Base-by-base conservation (phyloP, 2,329 filamentous ascomycete species). In the Onygena corvina region DNA sequence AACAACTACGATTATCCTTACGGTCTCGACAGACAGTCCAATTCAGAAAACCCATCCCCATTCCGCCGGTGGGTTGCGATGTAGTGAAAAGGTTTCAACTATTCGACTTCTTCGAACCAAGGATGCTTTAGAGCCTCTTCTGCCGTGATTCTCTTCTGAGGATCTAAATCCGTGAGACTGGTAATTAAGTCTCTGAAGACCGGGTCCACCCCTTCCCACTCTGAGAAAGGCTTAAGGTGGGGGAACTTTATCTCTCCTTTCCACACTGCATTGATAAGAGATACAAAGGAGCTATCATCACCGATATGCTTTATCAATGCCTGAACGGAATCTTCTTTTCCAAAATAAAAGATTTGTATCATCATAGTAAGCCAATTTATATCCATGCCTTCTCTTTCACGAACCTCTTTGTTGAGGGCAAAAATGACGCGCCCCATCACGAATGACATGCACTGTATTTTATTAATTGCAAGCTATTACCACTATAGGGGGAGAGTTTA, bases 361-460 rank as follows among this genome's bases (percentile, higher is more conserved):
- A 25, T 11, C 11, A 42, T 20, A 42, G 27, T n/a, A 20, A 40
- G 25, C 9, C 2, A 11, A 7, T 42, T 20, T n/a, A 14, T n/a
- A 2, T 27, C 21, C 21, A 42, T 23, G 9, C 38, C 35, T n/a
- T n/a, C n/a, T n/a, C n/a, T n/a, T 21, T 42, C 21, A 7, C 21
- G 21, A 14, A 27, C 11, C 38, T 27, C 27, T 42, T 4, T 12
- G 9, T 29, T 23, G 7, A 42, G 20, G 14, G 36, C 36, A n/a
- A 42, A n/a, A 14, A 27, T 42, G 14, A 42, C 21, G 14, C 27
- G 12, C 12, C 27, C 27, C 4, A 40, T n/a, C 8, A 27, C 36
- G n/a, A n/a, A 20, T 7, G 12, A 42, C 6, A 42, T 23, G 71
- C 72, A 21, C 71, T 71, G 38, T 59, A 60, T n/a, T 67, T 61